A percentile compares a stretch with the other conserved stretches of the same genome.
Evolutionary conservation across 139 green algal species (phyloP).

Genomic region (Auxenochlorella pyrenoidosa): DNA sequence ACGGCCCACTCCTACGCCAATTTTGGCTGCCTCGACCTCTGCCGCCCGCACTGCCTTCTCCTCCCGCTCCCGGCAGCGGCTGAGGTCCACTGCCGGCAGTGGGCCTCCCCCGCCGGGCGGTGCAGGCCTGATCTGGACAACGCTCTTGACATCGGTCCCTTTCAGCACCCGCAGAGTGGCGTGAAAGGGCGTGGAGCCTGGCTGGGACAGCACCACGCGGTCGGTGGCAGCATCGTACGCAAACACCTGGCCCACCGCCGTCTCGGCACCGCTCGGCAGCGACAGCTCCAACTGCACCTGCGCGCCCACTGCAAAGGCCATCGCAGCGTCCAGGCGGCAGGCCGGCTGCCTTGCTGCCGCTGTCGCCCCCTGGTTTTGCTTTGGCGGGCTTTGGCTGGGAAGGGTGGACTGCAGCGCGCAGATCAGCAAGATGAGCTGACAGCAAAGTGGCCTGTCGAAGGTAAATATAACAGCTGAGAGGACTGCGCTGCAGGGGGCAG

Average conservation of each 20-base stretch:
- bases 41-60: slow-evolving; percentile 71
- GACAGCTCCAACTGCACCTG: slow-evolving; percentile 24
- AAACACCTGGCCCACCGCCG: slow-evolving; percentile 51
- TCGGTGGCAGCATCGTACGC: slow-evolving; percentile 37
- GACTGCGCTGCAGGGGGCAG: no score
- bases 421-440: no score
- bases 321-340: background rate
- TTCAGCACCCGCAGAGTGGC: slow-evolving; percentile 47
- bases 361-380: no score
- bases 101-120: background rate
- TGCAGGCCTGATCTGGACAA: slow-evolving; percentile 5
- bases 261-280: slow-evolving; percentile 32
- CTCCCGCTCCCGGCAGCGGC: slow-evolving; percentile 66
- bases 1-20: slow-evolving; percentile 78
- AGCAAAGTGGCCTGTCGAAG: no score
- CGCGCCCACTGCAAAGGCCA: slow-evolving; percentile 19
- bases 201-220: slow-evolving; percentile 39
- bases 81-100: slow-evolving; percentile 73
- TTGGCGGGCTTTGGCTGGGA: no score
- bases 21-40: slow-evolving; percentile 72
- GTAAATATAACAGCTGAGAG: no score
- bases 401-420: no score
- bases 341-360: no score
- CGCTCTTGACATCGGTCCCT: background rate
- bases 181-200: slow-evolving; percentile 56